phyloP scores from a whole-genome alignment of 2,329 filamentous ascomycete genomes.

The Chaetomiaceae sp. region DNA sequence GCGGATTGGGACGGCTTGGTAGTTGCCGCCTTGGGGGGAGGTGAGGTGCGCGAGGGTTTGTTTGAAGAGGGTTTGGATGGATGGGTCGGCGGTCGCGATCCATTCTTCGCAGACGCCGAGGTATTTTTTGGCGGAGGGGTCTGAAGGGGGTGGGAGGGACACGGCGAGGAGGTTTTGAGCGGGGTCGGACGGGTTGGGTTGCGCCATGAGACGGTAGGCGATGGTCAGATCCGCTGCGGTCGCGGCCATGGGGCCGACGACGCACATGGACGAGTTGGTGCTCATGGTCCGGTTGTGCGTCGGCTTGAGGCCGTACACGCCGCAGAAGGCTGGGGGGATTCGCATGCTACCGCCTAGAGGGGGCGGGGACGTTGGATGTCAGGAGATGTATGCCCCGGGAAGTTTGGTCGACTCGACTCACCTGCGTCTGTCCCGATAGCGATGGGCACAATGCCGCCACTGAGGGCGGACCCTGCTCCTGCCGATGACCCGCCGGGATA shows the following conservation, averaged over 20 bases:
- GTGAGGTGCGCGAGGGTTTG: slow-evolving; percentile 55
- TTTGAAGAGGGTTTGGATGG: slow-evolving; percentile 59
- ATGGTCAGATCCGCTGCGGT: slow-evolving; percentile 74
- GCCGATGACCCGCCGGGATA: slow-evolving; percentile 80
- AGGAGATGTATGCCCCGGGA: neutral
- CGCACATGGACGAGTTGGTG: slow-evolving; percentile 51
- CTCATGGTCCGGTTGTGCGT: slow-evolving; percentile 64
- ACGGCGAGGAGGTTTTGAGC: slow-evolving; percentile 60
- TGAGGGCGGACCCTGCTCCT: slow-evolving; percentile 66
- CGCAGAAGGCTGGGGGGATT: slow-evolving; percentile 70
- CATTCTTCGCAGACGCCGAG: slow-evolving; percentile 66
- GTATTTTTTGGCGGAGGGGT: slow-evolving; percentile 46
- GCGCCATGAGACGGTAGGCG: slow-evolving; percentile 75
- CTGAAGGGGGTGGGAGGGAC: slow-evolving; percentile 43
- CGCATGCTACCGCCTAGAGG: slow-evolving; percentile 61
- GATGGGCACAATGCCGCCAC: slow-evolving; percentile 68
- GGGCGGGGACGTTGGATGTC: no score
- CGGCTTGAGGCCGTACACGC: slow-evolving; percentile 76
- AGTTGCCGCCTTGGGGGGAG: slow-evolving; percentile 39
- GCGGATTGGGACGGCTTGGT: slow-evolving; percentile 52
- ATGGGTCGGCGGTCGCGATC: slow-evolving; percentile 63
- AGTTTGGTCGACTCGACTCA: slow-evolving; percentile 3
- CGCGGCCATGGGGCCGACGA: slow-evolving; percentile 70
- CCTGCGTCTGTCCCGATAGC: slow-evolving; percentile 68
- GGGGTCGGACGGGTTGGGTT: slow-evolving; percentile 60